Conservation (phyloP, 1,139 yeast genomes). For the Pichia norvegensis region DNA sequence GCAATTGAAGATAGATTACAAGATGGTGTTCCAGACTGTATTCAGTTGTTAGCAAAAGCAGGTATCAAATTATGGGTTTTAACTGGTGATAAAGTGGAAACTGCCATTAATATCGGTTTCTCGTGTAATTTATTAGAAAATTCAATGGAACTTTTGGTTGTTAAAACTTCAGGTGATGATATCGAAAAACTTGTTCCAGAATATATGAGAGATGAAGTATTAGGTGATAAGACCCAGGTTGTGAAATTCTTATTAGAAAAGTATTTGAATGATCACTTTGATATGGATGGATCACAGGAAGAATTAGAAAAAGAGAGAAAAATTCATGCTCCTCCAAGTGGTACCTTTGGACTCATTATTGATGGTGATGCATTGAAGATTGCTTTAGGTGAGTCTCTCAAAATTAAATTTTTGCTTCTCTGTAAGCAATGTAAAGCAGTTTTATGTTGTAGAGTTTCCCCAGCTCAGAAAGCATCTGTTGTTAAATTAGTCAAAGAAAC, state of each 20-base stretch:
- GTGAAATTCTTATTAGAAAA: conserved; percentile 52
- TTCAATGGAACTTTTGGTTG: conserved; percentile 78
- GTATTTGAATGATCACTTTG: conserved; percentile 55
- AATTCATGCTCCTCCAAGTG: conserved; percentile 73
- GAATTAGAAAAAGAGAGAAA: conserved; percentile 55
- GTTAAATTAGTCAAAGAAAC: conserved; percentile 82
- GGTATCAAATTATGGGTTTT: conserved; percentile 96
- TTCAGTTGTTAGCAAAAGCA: conserved; percentile 74
- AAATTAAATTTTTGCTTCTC: conserved; percentile 64
- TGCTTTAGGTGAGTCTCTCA: conserved; percentile 51
- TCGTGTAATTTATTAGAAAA: conserved; percentile 85
- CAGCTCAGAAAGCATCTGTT: conserved; percentile 94
- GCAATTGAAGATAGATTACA: conserved; percentile 96
- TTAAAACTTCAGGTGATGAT: conserved; percentile 43
- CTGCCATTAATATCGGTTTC: conserved; percentile 96
- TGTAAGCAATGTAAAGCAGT: conserved; percentile 95
- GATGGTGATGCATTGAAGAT: conserved; percentile 88
- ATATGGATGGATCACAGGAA: conserved; percentile 51
- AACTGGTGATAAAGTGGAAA: conserved; percentile 96
- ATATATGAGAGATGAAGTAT: conserved; percentile 32
- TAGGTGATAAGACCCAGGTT: conserved; percentile 34
- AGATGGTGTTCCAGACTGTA: conserved; percentile 93
- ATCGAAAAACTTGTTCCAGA: conserved; percentile 29
- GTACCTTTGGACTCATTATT: conserved; percentile 73
- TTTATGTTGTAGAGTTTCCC: conserved; percentile 92